Percentiles rank a stretch among this genome's conserved stretches.
Evolutionary conservation across 1,139 yeast genomes (phyloP).

Genomic region (Magnusiomyces suaveolens): DNA sequence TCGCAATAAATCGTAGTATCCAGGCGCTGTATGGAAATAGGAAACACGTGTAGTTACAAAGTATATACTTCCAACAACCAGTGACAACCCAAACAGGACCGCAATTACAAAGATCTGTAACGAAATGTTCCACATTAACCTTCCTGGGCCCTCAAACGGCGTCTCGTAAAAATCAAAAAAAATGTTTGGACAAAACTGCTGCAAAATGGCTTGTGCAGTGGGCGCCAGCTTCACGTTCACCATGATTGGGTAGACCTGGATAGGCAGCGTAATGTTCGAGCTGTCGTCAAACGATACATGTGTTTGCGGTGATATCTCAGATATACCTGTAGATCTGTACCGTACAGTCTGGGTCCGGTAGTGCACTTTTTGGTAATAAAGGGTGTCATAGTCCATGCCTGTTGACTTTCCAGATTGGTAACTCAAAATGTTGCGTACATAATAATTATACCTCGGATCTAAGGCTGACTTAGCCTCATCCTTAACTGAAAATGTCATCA

Average conservation of each 20-base stretch:
- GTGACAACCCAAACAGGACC: neutral
- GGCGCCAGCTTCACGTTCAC: neutral
- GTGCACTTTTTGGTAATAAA: neutral
- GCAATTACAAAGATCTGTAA: neutral
- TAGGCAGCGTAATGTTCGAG: neutral
- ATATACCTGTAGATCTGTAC: neutral
- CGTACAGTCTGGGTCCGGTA: neutral
- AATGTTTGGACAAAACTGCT: neutral
- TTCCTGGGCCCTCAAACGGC: neutral
- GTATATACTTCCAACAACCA: neutral
- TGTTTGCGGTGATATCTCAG: neutral
- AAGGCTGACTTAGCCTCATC: neutral
- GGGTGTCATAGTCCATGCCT: neutral
- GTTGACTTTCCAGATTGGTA: too few relatives aligned
- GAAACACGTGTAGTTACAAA: neutral
- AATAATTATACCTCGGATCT: neutral
- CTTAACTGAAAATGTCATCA: neutral
- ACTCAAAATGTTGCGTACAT: neutral
- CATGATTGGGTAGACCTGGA: neutral
- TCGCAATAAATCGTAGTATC: neutral
- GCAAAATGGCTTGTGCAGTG: neutral
- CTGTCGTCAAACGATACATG: neutral
- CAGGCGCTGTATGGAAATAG: neutral
- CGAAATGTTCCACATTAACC: neutral
- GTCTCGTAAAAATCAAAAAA: neutral